Evolutionary conservation across 257 asterid species (phyloP), one percentile per base, ranked within the genome.

Genomic region (Eustoma russellianum): DNA sequence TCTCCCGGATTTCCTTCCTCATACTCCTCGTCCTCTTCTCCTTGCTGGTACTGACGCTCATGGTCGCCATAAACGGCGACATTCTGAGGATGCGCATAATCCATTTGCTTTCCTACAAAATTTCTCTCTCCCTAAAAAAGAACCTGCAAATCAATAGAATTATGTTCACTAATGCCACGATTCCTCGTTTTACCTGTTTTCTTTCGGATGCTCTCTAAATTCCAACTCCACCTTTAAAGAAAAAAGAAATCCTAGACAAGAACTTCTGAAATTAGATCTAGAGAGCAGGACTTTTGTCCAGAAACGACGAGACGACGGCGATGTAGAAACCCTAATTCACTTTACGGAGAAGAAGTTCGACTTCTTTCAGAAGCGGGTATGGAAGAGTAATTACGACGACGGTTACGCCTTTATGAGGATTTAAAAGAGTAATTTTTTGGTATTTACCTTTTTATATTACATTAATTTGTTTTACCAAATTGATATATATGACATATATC

Each of bases 51-150:
- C 51, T 81, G 85, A 62, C 72, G 82, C 14, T 70, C 71, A 10
- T 55, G 68, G 59, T 52, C 87, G 79, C 85, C 93, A 47, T 78
- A 83, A 63, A 33, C 79, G 82, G 83, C 77, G 76, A 57, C 77
- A 68, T 78, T 80, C 64, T 75, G 88, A 70, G 76, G 88, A 52
- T 79, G 82, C 75, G 81, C 92, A 56, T 79, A 83, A 77, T 90
- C 96, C 97, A 86, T 90, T 71, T 56, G 18, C 61, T 57, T 63
- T 65, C 55, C 62, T 60, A 60, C 57, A 60, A 53, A 65, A 66
- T 71, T 74, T 80, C 73, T 76, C 61, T 64, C 87, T 75, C 79
- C 80, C 87, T 75, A 80, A 62, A 64, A 68, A 65, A n/a, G n/a
- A 63, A 74, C 82, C 88, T 80, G 84, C 84, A 76, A 76, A 70